A percentile compares a stretch with the other conserved stretches of the same genome.
Evolutionary conservation across 805 yeast species (phyloP).

Genomic region (Helenozyma baotianmanensis): DNA sequence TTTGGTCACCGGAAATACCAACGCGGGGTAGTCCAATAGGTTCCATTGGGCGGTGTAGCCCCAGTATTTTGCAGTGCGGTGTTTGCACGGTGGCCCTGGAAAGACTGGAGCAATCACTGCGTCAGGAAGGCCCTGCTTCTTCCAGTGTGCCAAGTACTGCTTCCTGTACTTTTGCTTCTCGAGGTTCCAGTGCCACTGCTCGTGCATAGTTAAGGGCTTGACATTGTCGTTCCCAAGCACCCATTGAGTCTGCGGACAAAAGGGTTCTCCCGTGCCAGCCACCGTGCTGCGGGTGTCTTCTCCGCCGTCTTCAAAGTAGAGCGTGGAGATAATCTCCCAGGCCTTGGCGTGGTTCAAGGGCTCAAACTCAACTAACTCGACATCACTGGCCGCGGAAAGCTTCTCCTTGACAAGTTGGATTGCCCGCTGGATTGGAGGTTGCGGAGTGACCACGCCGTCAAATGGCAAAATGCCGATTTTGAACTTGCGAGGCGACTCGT

Average conservation of each 20-base stretch:
- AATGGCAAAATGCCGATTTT: not conserved
- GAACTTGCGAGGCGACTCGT: not conserved
- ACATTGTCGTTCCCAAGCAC: conserved; percentile 9
- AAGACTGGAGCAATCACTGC: conserved; percentile 16
- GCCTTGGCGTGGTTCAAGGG: conserved; percentile 11
- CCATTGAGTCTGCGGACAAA: conserved; percentile 12
- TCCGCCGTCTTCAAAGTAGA: conserved; percentile 18
- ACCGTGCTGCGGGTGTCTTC: conserved; percentile 11
- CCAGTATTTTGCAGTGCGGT: conserved; percentile 19
- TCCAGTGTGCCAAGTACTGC: conserved; percentile 15
- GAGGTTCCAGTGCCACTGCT: conserved; percentile 15
- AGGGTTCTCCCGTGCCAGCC: conserved; percentile 10
- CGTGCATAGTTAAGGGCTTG: conserved; percentile 8
- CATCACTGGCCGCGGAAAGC: not conserved
- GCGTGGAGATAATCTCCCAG: conserved; percentile 6
- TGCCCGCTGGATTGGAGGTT: conserved; percentile 1
- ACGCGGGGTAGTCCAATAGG: conserved; percentile 16
- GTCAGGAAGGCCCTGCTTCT: conserved; percentile 7
- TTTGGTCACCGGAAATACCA: conserved; percentile 14
- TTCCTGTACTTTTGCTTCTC: conserved; percentile 15
- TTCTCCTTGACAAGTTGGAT: not conserved
- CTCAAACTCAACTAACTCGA: conserved; percentile 10
- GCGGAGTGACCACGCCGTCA: conserved; percentile 1
- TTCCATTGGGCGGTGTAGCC: conserved; percentile 19
- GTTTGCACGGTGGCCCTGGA: conserved; percentile 15